Evolutionary conservation across 2,329 filamentous ascomycete genomes (phyloP).

Genomic region (Rutstroemia sp.): DNA sequence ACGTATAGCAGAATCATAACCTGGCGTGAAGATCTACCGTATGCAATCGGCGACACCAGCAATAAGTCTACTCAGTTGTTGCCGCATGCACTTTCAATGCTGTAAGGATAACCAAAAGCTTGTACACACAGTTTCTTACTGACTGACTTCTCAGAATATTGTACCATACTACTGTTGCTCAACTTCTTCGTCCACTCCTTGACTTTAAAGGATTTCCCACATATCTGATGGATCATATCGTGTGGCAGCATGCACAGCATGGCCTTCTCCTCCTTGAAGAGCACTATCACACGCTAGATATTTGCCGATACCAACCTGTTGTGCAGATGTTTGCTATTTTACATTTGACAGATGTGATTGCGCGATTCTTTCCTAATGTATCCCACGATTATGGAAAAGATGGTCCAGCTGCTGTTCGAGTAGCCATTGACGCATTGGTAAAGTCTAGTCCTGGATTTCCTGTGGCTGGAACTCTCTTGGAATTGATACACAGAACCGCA

Average conservation of each 20-base stretch:
- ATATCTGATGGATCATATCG: conserved; percentile 19
- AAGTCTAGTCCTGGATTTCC: conserved; percentile 26
- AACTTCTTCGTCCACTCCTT: conserved; percentile 28
- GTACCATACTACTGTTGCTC: conserved; percentile 24
- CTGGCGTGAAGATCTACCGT: no score
- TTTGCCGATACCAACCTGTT: conserved; percentile 26
- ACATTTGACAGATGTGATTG: no score
- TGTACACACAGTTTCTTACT: conserved; percentile 11
- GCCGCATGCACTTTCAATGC: no score
- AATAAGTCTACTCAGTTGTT: no score
- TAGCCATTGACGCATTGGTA: conserved; percentile 24
- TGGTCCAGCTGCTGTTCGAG: conserved; percentile 23
- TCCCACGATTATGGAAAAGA: conserved; percentile 18
- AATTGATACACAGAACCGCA: conserved; percentile 26
- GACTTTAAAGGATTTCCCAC: conserved; percentile 23
- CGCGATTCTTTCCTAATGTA: conserved; percentile 21
- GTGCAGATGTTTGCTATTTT: no score
- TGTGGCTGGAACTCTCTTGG: conserved; percentile 27
- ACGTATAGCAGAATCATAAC: no score
- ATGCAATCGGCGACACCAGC: no score
- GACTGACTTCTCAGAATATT: conserved; percentile 26
- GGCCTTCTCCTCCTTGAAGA: conserved; percentile 27
- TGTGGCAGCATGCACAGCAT: conserved; percentile 27
- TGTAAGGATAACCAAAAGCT: conserved; percentile 14
- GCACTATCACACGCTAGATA: conserved; percentile 25